Percentiles rank a stretch among this genome's conserved stretches.
Conservation (phyloP, 495 filamentous ascomycete species). For the Lichenothelia convexa region DNA sequence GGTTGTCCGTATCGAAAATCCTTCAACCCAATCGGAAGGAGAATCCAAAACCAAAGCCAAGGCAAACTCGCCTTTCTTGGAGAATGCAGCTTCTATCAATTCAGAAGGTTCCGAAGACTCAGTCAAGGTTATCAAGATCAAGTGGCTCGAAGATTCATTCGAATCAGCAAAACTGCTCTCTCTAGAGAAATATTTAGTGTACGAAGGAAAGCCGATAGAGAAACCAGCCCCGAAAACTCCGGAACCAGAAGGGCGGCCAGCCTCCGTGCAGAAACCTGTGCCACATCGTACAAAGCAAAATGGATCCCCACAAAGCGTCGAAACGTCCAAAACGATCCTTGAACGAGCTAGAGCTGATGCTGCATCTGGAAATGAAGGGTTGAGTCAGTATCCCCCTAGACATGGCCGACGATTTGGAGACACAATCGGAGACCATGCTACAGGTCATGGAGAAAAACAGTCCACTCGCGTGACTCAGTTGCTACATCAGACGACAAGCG, state of each 20-base stretch:
- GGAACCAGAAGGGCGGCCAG: neutral
- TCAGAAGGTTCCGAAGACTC: constrained; percentile 11
- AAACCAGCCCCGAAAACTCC: constrained; percentile 4
- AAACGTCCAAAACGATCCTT: constrained; percentile 22
- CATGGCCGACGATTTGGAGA: too few species aligned
- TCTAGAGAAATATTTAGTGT: constrained; percentile 44
- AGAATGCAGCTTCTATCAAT: neutral
- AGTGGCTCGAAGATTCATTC: constrained; percentile 56
- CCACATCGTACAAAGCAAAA: neutral
- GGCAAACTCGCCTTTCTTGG: neutral
- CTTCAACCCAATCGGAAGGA: too few species aligned
- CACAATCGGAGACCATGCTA: neutral
- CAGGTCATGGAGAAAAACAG: neutral
- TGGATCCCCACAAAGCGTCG: too few species aligned
- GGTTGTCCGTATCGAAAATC: too few species aligned
- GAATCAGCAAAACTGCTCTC: constrained; percentile 33
- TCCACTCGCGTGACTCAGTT: constrained; percentile 14
- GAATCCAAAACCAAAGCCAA: constrained; percentile 26
- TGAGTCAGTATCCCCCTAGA: neutral
- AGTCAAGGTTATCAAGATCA: constrained; percentile 51
- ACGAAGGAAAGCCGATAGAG: constrained; percentile 30
- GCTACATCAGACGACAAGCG: constrained; percentile 49
- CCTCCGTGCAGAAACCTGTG: constrained; percentile 1
- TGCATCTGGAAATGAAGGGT: neutral
- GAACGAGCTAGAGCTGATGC: constrained; percentile 36